These are phyloP conservation scores for Hypoxylon sp. DNA, from an alignment of 2,329 filamentous ascomycete genomes.

Conservation along the genomic window DNA sequence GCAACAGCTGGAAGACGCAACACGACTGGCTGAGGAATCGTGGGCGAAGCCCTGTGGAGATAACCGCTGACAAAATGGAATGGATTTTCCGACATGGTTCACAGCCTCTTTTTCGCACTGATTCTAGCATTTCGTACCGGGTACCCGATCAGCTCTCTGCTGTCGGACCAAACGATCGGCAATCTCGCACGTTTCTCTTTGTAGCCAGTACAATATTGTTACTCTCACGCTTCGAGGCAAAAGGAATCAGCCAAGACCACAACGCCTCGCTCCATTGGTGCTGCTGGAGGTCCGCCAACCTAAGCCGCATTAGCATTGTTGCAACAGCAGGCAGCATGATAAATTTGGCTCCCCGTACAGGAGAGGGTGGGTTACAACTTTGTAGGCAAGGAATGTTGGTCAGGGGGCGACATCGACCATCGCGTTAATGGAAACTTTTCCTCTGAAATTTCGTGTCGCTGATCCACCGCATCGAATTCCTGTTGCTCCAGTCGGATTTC, in stretches of 20 bases:
- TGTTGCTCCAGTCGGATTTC: constrained; percentile 1
- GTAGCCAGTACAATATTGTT: constrained; percentile 27
- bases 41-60: constrained; percentile 11
- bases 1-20: not conserved
- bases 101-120: not conserved
- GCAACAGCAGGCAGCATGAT: constrained; percentile 17
- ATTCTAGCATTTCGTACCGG: constrained; percentile 12
- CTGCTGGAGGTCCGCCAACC: not conserved
- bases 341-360: constrained; percentile 8
- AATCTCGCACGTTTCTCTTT: not conserved
- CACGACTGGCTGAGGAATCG: constrained; percentile 1
- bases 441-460: constrained; percentile 14
- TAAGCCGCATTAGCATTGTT: constrained; percentile 10
- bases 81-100: constrained; percentile 11
- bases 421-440: constrained; percentile 25
- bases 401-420: constrained; percentile 18
- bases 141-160: constrained; percentile 16
- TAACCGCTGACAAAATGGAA: not conserved
- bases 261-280: constrained; percentile 25
- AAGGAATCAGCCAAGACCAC: constrained; percentile 30
- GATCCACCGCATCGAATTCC: constrained; percentile 15
- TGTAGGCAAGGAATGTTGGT: constrained; percentile 11
- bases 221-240: constrained; percentile 11
- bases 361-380: constrained; percentile 9
- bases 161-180: constrained; percentile 5